Evolutionary conservation across 805 yeast genomes (phyloP).

Genomic region (Wickerhamomyces bisporus): DNA sequence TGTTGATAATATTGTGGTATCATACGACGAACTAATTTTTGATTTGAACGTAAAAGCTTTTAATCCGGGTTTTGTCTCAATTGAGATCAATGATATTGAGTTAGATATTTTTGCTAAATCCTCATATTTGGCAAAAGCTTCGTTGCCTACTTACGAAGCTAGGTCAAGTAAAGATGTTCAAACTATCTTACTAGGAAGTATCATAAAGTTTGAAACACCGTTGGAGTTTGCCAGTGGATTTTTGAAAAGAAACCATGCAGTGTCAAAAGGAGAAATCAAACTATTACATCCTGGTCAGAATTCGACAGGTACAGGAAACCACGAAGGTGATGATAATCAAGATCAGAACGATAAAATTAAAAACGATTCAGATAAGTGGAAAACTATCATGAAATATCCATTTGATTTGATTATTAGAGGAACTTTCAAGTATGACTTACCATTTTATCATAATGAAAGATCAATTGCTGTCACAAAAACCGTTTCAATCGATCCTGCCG

Average conservation of each 20-base stretch:
- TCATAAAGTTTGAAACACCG: conserved; percentile 63
- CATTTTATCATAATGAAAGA: conserved; percentile 49
- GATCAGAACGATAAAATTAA: conserved; percentile 23
- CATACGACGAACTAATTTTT: conserved; percentile 81
- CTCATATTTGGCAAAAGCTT: conserved; percentile 30
- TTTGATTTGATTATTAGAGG: conserved; percentile 86
- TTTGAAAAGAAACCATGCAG: conserved; percentile 52
- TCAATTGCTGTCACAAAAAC: conserved; percentile 59
- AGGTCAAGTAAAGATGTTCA: conserved; percentile 26
- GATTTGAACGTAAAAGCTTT: conserved; percentile 72
- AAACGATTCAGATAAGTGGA: conserved; percentile 57
- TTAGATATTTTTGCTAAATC: conserved; percentile 83
- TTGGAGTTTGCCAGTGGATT: conserved; percentile 74
- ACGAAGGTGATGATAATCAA: conserved; percentile 18
- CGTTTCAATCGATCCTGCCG: conserved; percentile 50
- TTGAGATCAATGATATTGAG: conserved; percentile 59
- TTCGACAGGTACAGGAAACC: conserved; percentile 12
- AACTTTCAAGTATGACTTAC: conserved; percentile 68
- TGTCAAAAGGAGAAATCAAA: conserved; percentile 66
- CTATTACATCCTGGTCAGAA: conserved; percentile 65
- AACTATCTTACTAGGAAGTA: conserved; percentile 73
- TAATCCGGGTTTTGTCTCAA: conserved; percentile 81
- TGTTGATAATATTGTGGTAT: conserved; percentile 68
- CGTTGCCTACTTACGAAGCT: conserved; percentile 10
- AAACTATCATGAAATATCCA: conserved; percentile 65